A percentile compares a stretch with the other conserved stretches of the same genome.
Conservation (phyloP, 108 stramenopile species). For the Nannochloropsis salina region DNA sequence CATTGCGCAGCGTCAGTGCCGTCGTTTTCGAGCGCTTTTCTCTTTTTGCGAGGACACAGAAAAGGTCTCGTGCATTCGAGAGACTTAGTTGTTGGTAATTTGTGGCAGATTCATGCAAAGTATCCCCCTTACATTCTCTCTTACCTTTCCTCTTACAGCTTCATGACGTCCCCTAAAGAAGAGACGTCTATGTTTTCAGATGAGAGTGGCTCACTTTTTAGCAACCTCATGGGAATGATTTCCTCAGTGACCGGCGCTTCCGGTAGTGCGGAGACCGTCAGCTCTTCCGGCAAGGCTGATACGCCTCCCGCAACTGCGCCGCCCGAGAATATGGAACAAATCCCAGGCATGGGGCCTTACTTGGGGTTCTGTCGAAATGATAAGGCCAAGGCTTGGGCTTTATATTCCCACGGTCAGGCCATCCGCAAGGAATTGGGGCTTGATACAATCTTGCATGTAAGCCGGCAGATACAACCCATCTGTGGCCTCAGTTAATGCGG, state of each 20-base stretch:
- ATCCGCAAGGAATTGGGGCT: constrained; percentile 14
- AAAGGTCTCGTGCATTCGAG: too few species aligned
- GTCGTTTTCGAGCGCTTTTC: too few species aligned
- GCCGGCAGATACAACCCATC: background rate
- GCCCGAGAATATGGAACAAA: background rate
- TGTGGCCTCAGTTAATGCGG: background rate
- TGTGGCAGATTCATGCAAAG: too few species aligned
- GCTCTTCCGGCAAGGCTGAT: background rate
- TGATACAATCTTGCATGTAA: constrained; percentile 14
- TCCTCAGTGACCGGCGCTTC: background rate
- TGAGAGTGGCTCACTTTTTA: background rate
- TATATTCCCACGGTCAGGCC: background rate
- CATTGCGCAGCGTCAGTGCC: too few species aligned
- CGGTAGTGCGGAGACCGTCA: background rate
- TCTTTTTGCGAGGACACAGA: too few species aligned
- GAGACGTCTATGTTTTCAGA: background rate
- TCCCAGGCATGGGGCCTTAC: constrained; percentile 11
- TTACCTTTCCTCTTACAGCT: too few species aligned
- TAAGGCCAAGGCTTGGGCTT: background rate
- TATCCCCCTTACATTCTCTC: too few species aligned
- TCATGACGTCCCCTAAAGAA: too few species aligned
- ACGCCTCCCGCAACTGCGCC: background rate
- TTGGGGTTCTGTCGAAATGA: background rate
- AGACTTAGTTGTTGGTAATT: too few species aligned
- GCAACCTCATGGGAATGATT: constrained; percentile 15